Evolutionary conservation across 805 yeast genomes (phyloP), one percentile per base, ranked within the genome.

Genomic region (Barnettozyma siamensis): DNA sequence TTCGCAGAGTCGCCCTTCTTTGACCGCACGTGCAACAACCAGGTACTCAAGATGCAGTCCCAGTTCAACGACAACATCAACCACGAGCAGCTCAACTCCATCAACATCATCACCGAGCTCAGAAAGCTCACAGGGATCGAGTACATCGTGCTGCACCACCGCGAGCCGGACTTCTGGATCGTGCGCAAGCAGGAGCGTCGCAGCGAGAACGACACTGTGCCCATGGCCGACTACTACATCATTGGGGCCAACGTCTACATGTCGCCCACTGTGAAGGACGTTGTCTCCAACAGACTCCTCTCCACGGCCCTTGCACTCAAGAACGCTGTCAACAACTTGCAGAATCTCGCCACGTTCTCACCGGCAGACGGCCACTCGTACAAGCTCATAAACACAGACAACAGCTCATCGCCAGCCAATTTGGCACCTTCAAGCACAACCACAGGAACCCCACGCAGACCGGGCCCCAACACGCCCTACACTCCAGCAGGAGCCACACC

Each of bases 151-250:
- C 80, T 80, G 0, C 68, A 75, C 46, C 78, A 81, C 2, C 67
- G 88, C 31, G 98, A 89, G 51, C 98, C 97, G 0, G 96, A 88
- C 54, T 77, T 88, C 50, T 93, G 98, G 97, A 72, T 91, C 21
- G 76, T 91, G 9, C 71, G 94, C 43, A 88, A 89, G 57, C 97
- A 91, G 58, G 65, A 76, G 35, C 66, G 98, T 24, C 47, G 70
- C 5, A 64, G 72, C 28, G 76, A 80, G 7, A 66, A 67, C 11
- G 74, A 70, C 27, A 73, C 73, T 2, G 62, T 69, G 19, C 69
- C 81, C 0, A 53, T 86, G 10, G 78, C 86, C 23, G 94, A 88
- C 49, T 91, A 85, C 63, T 91, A 86, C 60, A 82, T 91, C 35
- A 78, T 88, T 31, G 96, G 96, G 4, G 94, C 95, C 16, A 88